phyloP scores from a whole-genome alignment of 768 basidiomycete genomes.

The Plicaturopsis crispa region DNA sequence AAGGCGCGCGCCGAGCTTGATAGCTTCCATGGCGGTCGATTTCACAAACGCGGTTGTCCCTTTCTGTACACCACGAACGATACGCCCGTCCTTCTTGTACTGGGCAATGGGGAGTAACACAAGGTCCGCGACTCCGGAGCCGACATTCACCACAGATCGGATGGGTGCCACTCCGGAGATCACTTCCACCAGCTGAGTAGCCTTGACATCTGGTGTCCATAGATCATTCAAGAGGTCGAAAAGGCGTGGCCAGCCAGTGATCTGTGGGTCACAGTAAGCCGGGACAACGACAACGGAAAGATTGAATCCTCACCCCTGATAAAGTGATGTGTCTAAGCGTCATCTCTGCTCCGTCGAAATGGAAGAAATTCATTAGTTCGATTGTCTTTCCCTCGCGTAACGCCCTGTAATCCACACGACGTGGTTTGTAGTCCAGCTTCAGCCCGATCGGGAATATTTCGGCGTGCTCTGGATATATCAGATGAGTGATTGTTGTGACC shows the following conservation, averaged over 20 bases:
- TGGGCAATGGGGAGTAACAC: constrained; percentile 94
- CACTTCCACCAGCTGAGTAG: constrained; percentile 94
- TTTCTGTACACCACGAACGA: constrained; percentile 89
- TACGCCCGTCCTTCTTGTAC: constrained; percentile 92
- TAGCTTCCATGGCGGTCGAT: constrained; percentile 91
- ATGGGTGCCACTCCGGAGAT: constrained; percentile 96
- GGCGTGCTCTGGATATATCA: constrained; percentile 64
- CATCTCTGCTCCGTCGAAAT: constrained; percentile 99
- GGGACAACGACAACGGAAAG: constrained; percentile 4
- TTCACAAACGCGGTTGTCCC: constrained; percentile 91
- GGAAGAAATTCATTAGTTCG: constrained; percentile 99
- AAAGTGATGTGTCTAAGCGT: constrained; percentile 89
- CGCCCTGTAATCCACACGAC: constrained; percentile 90
- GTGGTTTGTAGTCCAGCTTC: constrained; percentile 97
- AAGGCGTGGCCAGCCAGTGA: constrained; percentile 87
- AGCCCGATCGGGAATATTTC: constrained; percentile 94
- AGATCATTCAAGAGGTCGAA: constrained; percentile 93
- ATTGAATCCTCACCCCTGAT: constrained; percentile 61
- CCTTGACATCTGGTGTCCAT: constrained; percentile 99
- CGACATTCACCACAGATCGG: constrained; percentile 94
- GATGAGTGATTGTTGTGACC: constrained; percentile 1
- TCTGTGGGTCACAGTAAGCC: constrained; percentile 34
- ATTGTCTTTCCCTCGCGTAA: constrained; percentile 87
- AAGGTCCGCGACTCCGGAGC: constrained; percentile 93
- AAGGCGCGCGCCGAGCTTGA: constrained; percentile 87